Percentiles rank a stretch among this genome's conserved stretches.
Evolutionary conservation across 768 basidiomycete genomes (phyloP).

Genomic region (Mycena venus): DNA sequence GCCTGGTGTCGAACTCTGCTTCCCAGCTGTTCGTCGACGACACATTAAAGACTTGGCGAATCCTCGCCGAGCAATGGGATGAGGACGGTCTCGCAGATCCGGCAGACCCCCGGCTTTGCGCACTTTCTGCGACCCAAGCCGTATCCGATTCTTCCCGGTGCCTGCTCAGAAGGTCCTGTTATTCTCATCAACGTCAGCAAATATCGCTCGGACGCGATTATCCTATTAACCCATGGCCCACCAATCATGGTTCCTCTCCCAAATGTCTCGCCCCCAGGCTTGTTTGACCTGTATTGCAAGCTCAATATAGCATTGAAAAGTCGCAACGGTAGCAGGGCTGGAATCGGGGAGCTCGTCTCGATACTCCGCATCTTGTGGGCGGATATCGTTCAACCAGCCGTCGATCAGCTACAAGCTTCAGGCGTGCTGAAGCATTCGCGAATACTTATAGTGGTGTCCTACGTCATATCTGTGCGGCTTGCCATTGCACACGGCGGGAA

Average conservation of each 20-base stretch:
- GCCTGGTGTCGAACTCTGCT: neutral
- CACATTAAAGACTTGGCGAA: conserved; percentile 32
- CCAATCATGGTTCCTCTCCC: neutral
- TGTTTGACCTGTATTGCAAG: neutral
- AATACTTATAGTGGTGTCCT: conserved; percentile 46
- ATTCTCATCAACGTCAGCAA: conserved; percentile 17
- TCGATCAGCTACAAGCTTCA: conserved; percentile 25
- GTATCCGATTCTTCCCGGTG: conserved; percentile 33
- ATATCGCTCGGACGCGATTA: conserved; percentile 38
- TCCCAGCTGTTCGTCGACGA: conserved; percentile 22
- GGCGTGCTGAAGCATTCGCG: neutral
- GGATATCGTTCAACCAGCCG: conserved; percentile 40
- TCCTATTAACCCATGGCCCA: conserved; percentile 24
- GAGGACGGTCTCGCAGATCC: conserved; percentile 38
- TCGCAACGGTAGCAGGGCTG: neutral
- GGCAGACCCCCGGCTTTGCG: conserved; percentile 34
- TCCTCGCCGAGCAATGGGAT: conserved; percentile 34
- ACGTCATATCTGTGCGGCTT: conserved; percentile 37
- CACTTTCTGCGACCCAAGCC: conserved; percentile 39
- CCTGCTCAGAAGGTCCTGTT: neutral
- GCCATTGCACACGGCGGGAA: conserved; percentile 45
- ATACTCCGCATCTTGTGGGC: conserved; percentile 42
- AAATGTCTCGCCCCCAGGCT: neutral
- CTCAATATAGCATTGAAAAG: neutral
- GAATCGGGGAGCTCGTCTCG: neutral